These are phyloP conservation scores for Nemania diffusa DNA, from an alignment of 2,329 filamentous ascomycete species.

Conservation along the genomic window DNA sequence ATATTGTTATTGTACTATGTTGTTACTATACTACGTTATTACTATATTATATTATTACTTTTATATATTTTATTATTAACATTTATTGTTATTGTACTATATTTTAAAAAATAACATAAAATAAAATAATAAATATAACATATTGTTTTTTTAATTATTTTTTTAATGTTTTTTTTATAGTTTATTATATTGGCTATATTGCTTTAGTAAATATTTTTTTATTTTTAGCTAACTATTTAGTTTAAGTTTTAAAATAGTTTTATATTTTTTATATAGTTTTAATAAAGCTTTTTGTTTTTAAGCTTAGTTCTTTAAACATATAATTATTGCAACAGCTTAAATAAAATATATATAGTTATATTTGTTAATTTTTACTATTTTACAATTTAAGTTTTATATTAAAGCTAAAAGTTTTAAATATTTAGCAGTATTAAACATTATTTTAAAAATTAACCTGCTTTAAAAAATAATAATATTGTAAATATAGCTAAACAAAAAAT, in stretches of 20 bases:
- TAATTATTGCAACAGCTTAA: no score
- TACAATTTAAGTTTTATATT: slow-evolving; percentile 3
- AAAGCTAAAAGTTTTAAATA: no score
- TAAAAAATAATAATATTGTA: slow-evolving; percentile 6
- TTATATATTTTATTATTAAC: neutral
- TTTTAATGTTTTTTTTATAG: no score
- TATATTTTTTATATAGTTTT: neutral
- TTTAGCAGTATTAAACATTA: neutral
- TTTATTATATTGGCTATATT: no score
- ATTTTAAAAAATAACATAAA: neutral
- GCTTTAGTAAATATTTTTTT: no score
- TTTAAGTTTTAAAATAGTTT: no score
- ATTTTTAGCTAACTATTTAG: no score
- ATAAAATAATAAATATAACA: no score
- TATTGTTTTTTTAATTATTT: no score
- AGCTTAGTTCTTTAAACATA: neutral
- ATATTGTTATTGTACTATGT: neutral
- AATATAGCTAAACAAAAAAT: neutral
- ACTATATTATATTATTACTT: neutral
- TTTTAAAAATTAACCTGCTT: neutral
- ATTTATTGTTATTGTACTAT: neutral
- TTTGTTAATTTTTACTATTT: neutral
- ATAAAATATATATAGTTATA: slow-evolving; percentile 3
- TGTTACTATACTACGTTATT: neutral
- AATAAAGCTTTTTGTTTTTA: neutral